A percentile compares a stretch with the other conserved stretches of the same genome.
Conservation (phyloP, 1,284 basidiomycete species). For the Ustilago xerochloae region DNA sequence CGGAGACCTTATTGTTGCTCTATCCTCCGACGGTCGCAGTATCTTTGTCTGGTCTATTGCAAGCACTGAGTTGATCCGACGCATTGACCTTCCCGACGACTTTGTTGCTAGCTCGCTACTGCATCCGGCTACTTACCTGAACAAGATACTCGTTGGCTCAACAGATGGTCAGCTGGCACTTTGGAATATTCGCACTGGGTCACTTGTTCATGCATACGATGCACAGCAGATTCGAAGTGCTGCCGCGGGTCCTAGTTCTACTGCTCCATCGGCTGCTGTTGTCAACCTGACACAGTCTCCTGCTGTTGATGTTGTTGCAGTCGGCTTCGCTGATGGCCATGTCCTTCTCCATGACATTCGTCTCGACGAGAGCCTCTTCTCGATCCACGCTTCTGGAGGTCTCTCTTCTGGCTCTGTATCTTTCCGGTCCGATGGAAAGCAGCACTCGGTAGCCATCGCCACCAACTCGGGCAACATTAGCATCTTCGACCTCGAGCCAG, state of each 20-base stretch:
- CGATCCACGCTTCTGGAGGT: conserved; percentile 77
- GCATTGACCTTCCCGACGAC: conserved; percentile 34
- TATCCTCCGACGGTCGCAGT: conserved; percentile 80
- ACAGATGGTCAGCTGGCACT: conserved; percentile 84
- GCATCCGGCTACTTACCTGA: conserved; percentile 96
- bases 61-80: conserved; percentile 32
- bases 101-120: conserved; percentile 86
- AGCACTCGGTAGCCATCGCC: conserved; percentile 63
- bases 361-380: conserved; percentile 80
- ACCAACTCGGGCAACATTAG: conserved; percentile 61
- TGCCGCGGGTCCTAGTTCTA: conserved; percentile 28
- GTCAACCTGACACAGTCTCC: conserved; percentile 82
- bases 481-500: conserved; percentile 64
- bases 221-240: conserved; percentile 31
- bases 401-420: conserved; percentile 75
- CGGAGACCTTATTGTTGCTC: conserved; percentile 61
- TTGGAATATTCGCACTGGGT: conserved; percentile 84
- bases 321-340: conserved; percentile 88
- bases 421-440: conserved; percentile 82
- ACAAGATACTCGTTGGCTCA: conserved; percentile 90
- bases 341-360: conserved; percentile 89
- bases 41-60: conserved; percentile 81
- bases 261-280: conserved; percentile 69
- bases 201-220: conserved; percentile 71
- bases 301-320: conserved; percentile 92